Conservation (phyloP, 257 asterid genomes). For the Fraxinus excelsior region DNA sequence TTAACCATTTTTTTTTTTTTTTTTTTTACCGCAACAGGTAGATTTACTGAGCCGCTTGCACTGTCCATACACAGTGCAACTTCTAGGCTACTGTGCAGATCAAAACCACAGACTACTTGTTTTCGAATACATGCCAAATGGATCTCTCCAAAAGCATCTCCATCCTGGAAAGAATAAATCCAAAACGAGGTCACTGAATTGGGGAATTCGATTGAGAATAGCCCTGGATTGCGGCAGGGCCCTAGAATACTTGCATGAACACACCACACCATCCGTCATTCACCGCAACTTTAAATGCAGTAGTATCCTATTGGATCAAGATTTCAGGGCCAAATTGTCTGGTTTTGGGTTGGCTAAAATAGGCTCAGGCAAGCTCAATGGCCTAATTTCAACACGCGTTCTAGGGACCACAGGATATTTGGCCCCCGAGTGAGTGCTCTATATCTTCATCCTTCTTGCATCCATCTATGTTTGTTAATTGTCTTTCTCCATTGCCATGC, state of each 20-base stretch:
- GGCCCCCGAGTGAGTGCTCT: slow-evolving; percentile 79
- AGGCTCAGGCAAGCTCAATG: slow-evolving; percentile 77
- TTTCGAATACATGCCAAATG: slow-evolving; percentile 66
- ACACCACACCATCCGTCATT: slow-evolving; percentile 67
- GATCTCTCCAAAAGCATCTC: slow-evolving; percentile 58
- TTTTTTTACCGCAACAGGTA: slow-evolving; percentile 40
- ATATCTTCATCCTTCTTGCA: background rate
- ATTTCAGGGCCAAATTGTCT: slow-evolving; percentile 69
- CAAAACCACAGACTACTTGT: slow-evolving; percentile 67
- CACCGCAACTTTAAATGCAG: slow-evolving; percentile 72
- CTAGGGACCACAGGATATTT: slow-evolving; percentile 82
- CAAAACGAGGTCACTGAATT: slow-evolving; percentile 32
- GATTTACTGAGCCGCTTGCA: slow-evolving; percentile 67
- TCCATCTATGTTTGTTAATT: background rate
- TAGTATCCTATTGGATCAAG: slow-evolving; percentile 63
- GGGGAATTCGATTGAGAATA: slow-evolving; percentile 63
- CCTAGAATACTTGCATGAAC: slow-evolving; percentile 72
- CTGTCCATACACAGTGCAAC: slow-evolving; percentile 60
- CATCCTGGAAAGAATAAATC: slow-evolving; percentile 32
- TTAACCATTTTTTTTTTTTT: background rate
- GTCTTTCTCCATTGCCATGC: background rate
- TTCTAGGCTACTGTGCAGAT: slow-evolving; percentile 84
- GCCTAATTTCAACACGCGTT: slow-evolving; percentile 71
- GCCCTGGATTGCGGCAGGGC: slow-evolving; percentile 80
- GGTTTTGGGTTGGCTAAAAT: slow-evolving; percentile 75